Evolutionary conservation across 169 alveolate species (phyloP), one percentile per base, ranked within the genome.

Genomic region (Besnoitia besnoiti): DNA sequence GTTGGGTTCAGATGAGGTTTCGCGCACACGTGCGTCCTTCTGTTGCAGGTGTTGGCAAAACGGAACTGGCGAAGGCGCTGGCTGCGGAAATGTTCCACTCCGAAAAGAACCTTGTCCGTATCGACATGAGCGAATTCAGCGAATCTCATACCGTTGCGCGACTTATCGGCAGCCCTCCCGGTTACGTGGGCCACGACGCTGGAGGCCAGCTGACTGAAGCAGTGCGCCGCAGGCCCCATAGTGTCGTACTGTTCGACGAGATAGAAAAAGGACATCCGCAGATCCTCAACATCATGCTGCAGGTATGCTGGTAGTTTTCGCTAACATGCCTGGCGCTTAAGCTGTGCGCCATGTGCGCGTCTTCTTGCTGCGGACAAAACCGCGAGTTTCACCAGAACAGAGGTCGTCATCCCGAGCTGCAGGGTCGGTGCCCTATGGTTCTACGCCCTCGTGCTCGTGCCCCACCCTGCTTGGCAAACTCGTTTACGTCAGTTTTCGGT

Each of bases 141-240:
- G 99, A 97, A 73, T 94, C 95, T 37, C 98, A 97, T 92, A 92
- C 97, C 79, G 97, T 97, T 12, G 96, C 98, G 35, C 91, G 97
- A 8, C 95, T 97, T 50, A 97, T 97, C 14, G 99, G 99, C 49
- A 97, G 98, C 21, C 98, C 99, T 0, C 99, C 99, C 2, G 99
- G 99, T 19, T 97, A 97, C 90, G 97, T 97, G 30, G 99, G 99
- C 37, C 96, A 90, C 93, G 98, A 95, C 75, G 96, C 95, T 85
- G 98, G 99, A 30, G 98, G 99, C 4, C 94, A 96, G 82, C 95
- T 98, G 76, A 98, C 99, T 4, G 99, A 97, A 91, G 98, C 98
- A 4, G 97, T 97, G 44, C 88, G 98, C 80, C 95, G 97, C 37
- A 92, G 95, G 89, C 99, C 99, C 0, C 97, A 98, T 93, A 95